phyloP scores from a whole-genome alignment of 768 basidiomycete genomes.

The Leccinellum albellum region DNA sequence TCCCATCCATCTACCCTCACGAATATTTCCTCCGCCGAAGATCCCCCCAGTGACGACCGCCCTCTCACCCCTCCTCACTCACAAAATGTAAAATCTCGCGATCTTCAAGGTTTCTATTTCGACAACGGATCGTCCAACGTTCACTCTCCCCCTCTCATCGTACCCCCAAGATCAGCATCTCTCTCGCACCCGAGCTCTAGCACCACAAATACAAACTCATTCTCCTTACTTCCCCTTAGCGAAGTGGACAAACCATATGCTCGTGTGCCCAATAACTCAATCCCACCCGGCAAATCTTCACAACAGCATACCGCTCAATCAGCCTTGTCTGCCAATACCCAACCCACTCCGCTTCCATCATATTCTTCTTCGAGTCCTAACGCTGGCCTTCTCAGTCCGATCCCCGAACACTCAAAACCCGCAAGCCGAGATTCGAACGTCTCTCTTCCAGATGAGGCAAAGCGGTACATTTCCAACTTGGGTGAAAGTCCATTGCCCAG shows the following conservation, averaged over 20 bases:
- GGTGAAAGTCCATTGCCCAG: constrained; percentile 59
- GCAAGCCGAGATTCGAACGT: constrained; percentile 64
- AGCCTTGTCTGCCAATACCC: constrained; percentile 16
- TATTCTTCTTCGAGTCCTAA: constrained; percentile 19
- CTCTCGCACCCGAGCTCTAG: constrained; percentile 11
- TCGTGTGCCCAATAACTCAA: constrained; percentile 2
- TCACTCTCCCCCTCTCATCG: constrained; percentile 9
- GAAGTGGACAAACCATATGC: constrained; percentile 9
- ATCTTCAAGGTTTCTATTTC: constrained; percentile 4
- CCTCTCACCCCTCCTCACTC: constrained; percentile 18
- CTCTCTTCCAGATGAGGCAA: constrained; percentile 74
- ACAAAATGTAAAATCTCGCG: constrained; percentile 11
- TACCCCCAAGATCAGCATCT: constrained; percentile 23
- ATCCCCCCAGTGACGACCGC: constrained; percentile 19
- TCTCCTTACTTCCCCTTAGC: constrained; percentile 19
- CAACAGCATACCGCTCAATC: constrained; percentile 7
- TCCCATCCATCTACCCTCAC: not conserved
- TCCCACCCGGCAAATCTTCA: constrained; percentile 3
- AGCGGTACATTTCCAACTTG: constrained; percentile 67
- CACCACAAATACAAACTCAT: constrained; percentile 7
- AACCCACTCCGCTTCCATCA: constrained; percentile 13
- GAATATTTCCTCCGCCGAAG: not conserved
- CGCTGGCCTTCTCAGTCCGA: constrained; percentile 20
- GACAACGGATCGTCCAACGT: not conserved
- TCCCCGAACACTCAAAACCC: constrained; percentile 32